Evolutionary conservation across 2,329 filamentous ascomycete genomes (phyloP), one percentile per base, ranked within the genome.

Genomic region (Colletotrichum sp.): DNA sequence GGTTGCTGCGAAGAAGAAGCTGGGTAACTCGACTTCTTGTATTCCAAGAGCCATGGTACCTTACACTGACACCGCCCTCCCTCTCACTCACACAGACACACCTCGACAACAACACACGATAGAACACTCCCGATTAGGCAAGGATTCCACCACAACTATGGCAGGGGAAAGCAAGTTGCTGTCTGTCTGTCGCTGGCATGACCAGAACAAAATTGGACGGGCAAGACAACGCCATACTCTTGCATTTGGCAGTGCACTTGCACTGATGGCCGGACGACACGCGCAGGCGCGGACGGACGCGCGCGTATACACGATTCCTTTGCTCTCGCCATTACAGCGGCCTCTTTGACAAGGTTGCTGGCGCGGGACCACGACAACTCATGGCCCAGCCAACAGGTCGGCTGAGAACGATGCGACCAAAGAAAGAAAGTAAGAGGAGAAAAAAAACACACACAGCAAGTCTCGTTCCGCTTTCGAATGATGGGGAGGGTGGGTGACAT

Each of bases 351-450:
- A 65, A 63, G 63, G 69, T 67, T 72, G 69, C 39, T 67, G 69
- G 26, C 67, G 43, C 24, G 32, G 48, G 16, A 48, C 43, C 43
- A 64, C 15, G 36, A 61, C 55, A 63, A 63, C 43, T 71, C 69
- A 67, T 26, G 69, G 69, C 73, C 73, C 63, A 72, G 69, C 73
- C 73, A 75, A 72, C 69, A 72, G 39, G 39, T 39, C 36, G 68
- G 55, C 32, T 28, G 24, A 39, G 21, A 34, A 55, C 4, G 28
- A 67, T 67, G 69, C 43, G 73, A 30, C 36, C 67, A 67, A 52
- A 43, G 15, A 59, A 39, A 60, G 30, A 57, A 34, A 59, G 59
- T n/a, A n/a, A 43, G 32, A 32, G 16, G n/a, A 8, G 18, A 59
- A 55, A 63, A 39, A 3, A 7, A 12, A n/a, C 59, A 55, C 63